Evolutionary conservation across 2,329 filamentous ascomycete species (phyloP), one percentile per base, ranked within the genome.

Genomic region (Botryotinia globosa): DNA sequence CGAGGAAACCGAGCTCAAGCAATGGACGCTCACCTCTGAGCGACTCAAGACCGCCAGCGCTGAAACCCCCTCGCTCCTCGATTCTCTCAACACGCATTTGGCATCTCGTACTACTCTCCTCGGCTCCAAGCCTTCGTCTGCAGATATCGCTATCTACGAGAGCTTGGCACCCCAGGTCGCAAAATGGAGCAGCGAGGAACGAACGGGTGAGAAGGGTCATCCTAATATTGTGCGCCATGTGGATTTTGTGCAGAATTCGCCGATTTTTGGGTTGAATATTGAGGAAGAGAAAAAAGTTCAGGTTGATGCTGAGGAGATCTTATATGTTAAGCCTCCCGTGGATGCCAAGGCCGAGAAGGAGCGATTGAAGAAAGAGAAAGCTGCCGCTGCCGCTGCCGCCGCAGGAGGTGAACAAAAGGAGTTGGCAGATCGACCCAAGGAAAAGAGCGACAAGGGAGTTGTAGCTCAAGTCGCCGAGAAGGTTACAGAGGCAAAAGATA

Each of bases 291-390:
- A 96, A 80, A 97, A 96, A 86, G 84, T 98, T 79, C 84, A 85
- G 77, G 88, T 98, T 77, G 90, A 98, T 82, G 85, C 89, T 68
- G 90, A 94, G 79, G 91, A 94, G 78, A 88, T 98, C 74, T 87
- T 93, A 75, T 94, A 94, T 82, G 91, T 94, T 78, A 95, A 96
- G 85, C 95, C 95, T 78, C 92, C 92, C 32, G 89, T 95, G 75
- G 94, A 97, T 77, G 90, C 92, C 79, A 97, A 97, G 87, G 94
- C 94, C 72, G 95, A 98, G 87, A 98, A 98, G 86, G 94, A 98
- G 87, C 90, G 92, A 65, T 89, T 95, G 83, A 98, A 97, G 91
- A 97, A 97, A 86, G 94, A 97, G 85, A 97, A 97, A 87, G 92
- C 91, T 44, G 90, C 89, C 22, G 87, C 87, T 2, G 87, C 87